Conservation (phyloP, 176 grass and related monocot species). For the Carex kokanica region DNA sequence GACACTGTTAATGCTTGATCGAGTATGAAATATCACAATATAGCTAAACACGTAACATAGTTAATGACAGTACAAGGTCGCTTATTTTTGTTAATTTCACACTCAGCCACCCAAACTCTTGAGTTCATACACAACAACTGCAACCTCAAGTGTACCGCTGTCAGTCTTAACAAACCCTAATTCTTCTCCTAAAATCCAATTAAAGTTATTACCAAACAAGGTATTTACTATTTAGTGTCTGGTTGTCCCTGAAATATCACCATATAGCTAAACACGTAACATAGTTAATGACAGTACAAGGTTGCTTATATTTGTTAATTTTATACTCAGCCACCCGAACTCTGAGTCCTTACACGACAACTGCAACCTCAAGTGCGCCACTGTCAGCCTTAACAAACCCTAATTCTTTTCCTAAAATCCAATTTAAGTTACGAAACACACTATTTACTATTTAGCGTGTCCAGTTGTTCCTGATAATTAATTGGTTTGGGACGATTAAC, state of each 20-base stretch:
- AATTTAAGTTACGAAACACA: background rate
- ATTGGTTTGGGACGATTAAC: background rate
- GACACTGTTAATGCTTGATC: too few species aligned
- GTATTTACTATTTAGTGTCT: background rate
- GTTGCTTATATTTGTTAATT: background rate
- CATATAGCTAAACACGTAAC: background rate
- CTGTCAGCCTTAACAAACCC: background rate
- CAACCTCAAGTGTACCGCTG: background rate
- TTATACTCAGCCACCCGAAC: background rate
- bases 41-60: background rate
- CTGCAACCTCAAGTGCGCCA: background rate
- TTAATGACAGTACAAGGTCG: background rate
- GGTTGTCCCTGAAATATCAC: background rate
- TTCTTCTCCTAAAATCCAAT: background rate
- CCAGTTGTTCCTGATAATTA: background rate
- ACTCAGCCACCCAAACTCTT: background rate
- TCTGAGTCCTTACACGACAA: background rate
- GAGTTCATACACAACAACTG: background rate
- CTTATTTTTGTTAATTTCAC: background rate
- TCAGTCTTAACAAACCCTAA: background rate
- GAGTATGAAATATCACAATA: too few species aligned
- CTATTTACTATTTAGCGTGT: background rate
- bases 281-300: background rate
- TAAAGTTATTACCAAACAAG: background rate
- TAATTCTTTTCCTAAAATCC: background rate